phyloP scores from a whole-genome alignment of 352 stramenopile genomes.

The Globisporangium takayamanum region DNA sequence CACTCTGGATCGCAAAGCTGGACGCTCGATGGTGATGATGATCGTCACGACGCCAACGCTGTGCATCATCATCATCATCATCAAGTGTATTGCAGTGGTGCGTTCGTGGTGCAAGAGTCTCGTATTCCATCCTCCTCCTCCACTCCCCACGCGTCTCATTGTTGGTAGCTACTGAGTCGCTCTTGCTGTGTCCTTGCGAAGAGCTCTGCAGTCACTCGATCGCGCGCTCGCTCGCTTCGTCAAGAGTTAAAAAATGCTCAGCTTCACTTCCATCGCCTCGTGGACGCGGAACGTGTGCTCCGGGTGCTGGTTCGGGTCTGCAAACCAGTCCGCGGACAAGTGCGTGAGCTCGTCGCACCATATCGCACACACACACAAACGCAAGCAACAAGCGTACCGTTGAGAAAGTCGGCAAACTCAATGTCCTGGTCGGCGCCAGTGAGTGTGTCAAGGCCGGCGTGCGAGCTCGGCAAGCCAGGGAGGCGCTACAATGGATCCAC shows the following conservation, averaged over 20 bases:
- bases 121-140: no score
- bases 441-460: slow-evolving; percentile 68
- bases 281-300: slow-evolving; percentile 80
- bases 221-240: background rate
- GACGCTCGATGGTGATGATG: no score
- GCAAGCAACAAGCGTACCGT: slow-evolving; percentile 32
- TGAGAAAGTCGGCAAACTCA: slow-evolving; percentile 77
- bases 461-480: slow-evolving; percentile 76
- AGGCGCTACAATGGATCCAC: slow-evolving; percentile 43
- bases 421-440: slow-evolving; percentile 75
- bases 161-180: background rate
- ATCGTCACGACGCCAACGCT: no score
- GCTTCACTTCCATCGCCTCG: slow-evolving; percentile 87
- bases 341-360: background rate
- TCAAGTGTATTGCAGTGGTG: no score
- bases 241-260: slow-evolving; percentile 76
- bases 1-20: no score
- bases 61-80: no score
- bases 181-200: background rate
- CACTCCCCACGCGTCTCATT: no score
- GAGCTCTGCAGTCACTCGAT: background rate
- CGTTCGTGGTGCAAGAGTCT: no score
- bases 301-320: slow-evolving; percentile 74
- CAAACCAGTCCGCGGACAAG: background rate
- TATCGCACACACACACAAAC: background rate